Percentiles rank a stretch among this genome's conserved stretches.
phyloP scores from a whole-genome alignment of 768 basidiomycete species.

The Rhizopogon roseolus region DNA sequence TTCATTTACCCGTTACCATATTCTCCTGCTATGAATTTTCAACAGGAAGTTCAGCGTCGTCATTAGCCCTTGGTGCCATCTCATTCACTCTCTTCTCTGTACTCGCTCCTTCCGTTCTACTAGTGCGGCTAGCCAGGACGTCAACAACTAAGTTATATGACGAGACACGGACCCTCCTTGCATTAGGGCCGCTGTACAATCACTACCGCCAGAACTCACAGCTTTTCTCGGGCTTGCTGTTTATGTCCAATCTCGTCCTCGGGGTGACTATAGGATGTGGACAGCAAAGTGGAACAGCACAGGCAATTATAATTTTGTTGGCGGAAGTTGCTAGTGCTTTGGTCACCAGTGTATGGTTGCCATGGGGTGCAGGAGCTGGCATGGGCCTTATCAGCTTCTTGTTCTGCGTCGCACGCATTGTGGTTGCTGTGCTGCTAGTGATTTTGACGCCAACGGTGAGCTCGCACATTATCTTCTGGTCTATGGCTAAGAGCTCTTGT shows the following conservation, averaged over 20 bases:
- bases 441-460: slow-evolving; percentile 86
- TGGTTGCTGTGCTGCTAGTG: slow-evolving; percentile 85
- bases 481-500: slow-evolving; percentile 8
- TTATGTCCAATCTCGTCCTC: slow-evolving; percentile 77
- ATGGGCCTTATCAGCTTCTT: slow-evolving; percentile 97
- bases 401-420: slow-evolving; percentile 86
- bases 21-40: slow-evolving; percentile 73
- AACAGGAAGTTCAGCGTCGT: slow-evolving; percentile 43
- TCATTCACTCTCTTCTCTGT: slow-evolving; percentile 81
- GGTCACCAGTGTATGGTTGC: slow-evolving; percentile 90
- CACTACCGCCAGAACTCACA: slow-evolving; percentile 90
- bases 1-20: slow-evolving; percentile 92
- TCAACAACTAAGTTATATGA: slow-evolving; percentile 91
- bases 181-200: slow-evolving; percentile 91
- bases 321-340: slow-evolving; percentile 85
- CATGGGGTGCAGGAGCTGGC: slow-evolving; percentile 94
- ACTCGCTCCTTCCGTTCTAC: slow-evolving; percentile 65
- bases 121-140: slow-evolving; percentile 74
- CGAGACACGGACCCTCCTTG: slow-evolving; percentile 86
- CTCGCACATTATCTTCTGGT: slow-evolving; percentile 1
- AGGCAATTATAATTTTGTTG: slow-evolving; percentile 85
- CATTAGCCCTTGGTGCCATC: slow-evolving; percentile 75
- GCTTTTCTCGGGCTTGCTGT: slow-evolving; percentile 77
- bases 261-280: slow-evolving; percentile 87
- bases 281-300: slow-evolving; percentile 86